phyloP scores from a whole-genome alignment of 108 stramenopile species.

The Skeletonema tropicum region DNA sequence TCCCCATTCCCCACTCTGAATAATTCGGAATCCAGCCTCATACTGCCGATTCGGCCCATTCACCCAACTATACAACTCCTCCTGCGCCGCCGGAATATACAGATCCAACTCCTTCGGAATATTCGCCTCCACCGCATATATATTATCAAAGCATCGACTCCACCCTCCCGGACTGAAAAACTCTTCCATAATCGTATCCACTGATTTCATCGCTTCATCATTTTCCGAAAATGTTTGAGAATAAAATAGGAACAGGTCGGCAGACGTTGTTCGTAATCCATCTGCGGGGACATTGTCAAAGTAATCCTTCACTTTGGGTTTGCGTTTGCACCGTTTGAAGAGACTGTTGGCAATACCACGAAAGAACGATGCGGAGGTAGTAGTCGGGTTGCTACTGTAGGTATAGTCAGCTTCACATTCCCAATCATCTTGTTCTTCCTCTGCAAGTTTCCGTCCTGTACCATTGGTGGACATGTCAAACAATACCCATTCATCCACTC shows the following conservation, averaged over 20 bases:
- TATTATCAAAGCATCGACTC: conserved; percentile 64
- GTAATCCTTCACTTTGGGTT: conserved; percentile 16
- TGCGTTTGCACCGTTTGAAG: conserved; percentile 29
- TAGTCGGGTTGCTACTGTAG: neutral
- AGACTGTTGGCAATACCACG: conserved; percentile 18
- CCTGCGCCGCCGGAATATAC: conserved; percentile 57
- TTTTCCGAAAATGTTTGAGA: conserved; percentile 66
- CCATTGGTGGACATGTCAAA: conserved; percentile 42
- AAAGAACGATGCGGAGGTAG: conserved; percentile 13
- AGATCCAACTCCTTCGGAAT: conserved; percentile 59
- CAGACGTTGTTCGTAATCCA: conserved; percentile 15
- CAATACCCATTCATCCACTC: conserved; percentile 57
- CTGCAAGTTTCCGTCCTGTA: conserved; percentile 16
- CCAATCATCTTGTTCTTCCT: conserved; percentile 30
- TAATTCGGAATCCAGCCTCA: conserved; percentile 66
- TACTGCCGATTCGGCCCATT: conserved; percentile 79
- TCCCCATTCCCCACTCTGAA: conserved; percentile 69
- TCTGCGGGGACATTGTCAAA: conserved; percentile 41
- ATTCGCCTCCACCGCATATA: conserved; percentile 69
- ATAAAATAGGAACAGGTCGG: conserved; percentile 68
- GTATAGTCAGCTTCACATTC: conserved; percentile 31
- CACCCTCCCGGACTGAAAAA: conserved; percentile 69
- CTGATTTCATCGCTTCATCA: conserved; percentile 58
- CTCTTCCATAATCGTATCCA: conserved; percentile 63
- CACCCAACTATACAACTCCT: conserved; percentile 72